Percentiles rank a stretch among this genome's conserved stretches.
Evolutionary conservation across 192 early-diverging fungal genomes (phyloP).

Genomic region (Dispira simplex): DNA sequence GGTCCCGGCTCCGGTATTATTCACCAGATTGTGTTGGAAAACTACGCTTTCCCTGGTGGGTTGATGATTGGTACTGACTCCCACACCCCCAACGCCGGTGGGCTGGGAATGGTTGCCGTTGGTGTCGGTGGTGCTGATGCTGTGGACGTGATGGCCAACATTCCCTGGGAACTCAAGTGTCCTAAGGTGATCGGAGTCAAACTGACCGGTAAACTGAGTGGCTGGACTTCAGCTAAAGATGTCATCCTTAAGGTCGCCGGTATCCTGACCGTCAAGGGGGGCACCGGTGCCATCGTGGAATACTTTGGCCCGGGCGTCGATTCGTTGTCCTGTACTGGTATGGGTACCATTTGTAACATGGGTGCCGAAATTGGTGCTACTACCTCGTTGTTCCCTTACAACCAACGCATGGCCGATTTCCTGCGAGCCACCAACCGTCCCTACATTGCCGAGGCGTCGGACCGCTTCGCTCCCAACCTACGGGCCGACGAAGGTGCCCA

Average conservation of each 20-base stretch:
- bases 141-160: conserved; percentile 97
- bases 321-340: conserved; percentile 88
- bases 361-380: conserved; percentile 98
- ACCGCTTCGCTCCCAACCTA: conserved; percentile 78
- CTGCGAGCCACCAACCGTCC: conserved; percentile 72
- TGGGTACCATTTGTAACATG: conserved; percentile 99
- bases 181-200: conserved; percentile 90
- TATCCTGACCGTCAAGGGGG: conserved; percentile 91
- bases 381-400: conserved; percentile 93
- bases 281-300: conserved; percentile 93
- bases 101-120: conserved; percentile 89
- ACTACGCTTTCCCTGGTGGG: conserved; percentile 92
- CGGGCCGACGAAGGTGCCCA: conserved; percentile 70
- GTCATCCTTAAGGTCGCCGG: conserved; percentile 92
- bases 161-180: conserved; percentile 99
- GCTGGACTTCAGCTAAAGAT: conserved; percentile 93
- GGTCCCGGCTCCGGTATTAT: conserved; percentile 85
- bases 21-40: conserved; percentile 95
- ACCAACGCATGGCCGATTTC: conserved; percentile 81
- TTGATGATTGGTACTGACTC: conserved; percentile 98
- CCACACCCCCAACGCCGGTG: conserved; percentile 96
- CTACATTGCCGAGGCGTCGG: conserved; percentile 62
- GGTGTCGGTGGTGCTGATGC: conserved; percentile 98
- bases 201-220: conserved; percentile 69
- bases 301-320: conserved; percentile 95